Evolutionary conservation across 768 basidiomycete genomes (phyloP).

Genomic region (Lactifluus volemus): DNA sequence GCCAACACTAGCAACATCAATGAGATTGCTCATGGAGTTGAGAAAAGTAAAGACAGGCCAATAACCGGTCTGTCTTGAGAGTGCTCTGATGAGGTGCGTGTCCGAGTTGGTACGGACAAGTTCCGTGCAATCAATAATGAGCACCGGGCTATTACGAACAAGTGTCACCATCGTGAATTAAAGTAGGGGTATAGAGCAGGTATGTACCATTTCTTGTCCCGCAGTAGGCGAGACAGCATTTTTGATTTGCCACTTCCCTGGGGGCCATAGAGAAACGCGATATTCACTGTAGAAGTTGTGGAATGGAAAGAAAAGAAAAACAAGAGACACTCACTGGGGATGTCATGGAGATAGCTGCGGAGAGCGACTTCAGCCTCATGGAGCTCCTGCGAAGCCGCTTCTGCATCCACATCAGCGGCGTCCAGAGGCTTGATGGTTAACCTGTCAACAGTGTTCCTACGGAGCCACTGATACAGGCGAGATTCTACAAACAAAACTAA

Average conservation of each 20-base stretch:
- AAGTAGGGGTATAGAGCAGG: neutral
- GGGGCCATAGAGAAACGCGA: conserved; percentile 75
- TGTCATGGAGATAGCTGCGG: conserved; percentile 64
- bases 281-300: conserved; percentile 39
- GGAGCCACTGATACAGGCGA: conserved; percentile 69
- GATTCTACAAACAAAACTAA: conserved; percentile 41
- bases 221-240: conserved; percentile 47
- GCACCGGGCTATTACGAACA: conserved; percentile 26
- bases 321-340: conserved; percentile 46
- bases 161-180: conserved; percentile 36
- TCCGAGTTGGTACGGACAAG: conserved; percentile 67
- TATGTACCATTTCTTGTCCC: conserved; percentile 43
- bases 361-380: conserved; percentile 64
- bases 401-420: conserved; percentile 21
- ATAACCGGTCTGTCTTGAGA: conserved; percentile 83
- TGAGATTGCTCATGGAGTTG: conserved; percentile 68
- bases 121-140: conserved; percentile 79
- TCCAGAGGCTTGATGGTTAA: conserved; percentile 26
- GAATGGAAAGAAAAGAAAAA: neutral
- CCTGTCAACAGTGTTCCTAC: conserved; percentile 48
- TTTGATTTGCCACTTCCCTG: conserved; percentile 73
- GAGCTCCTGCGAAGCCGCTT: conserved; percentile 77
- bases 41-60: conserved; percentile 84
- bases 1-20: conserved; percentile 89
- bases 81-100: conserved; percentile 48